These are phyloP conservation scores for Trametes elegans DNA, from an alignment of 768 basidiomycete genomes.

Conservation along the genomic window DNA sequence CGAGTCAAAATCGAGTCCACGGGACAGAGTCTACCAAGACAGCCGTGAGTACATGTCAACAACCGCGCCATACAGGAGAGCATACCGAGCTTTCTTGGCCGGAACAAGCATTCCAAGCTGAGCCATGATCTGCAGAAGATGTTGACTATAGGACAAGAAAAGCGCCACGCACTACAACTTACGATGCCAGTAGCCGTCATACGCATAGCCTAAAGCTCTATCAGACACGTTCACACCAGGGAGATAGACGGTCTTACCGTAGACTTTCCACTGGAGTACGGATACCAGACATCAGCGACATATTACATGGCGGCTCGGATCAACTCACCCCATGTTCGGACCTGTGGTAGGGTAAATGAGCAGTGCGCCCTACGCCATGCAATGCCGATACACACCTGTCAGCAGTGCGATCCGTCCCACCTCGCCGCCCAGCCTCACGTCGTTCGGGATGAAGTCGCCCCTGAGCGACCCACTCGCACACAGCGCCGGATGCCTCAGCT, in stretches of 20 bases:
- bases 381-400: constrained; percentile 53
- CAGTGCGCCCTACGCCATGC: not conserved
- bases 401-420: constrained; percentile 76
- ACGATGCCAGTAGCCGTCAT: constrained; percentile 96
- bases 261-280: constrained; percentile 61
- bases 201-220: constrained; percentile 63
- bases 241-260: constrained; percentile 42
- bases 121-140: constrained; percentile 68
- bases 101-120: constrained; percentile 96
- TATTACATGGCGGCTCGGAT: constrained; percentile 9
- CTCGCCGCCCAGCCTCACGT: constrained; percentile 80
- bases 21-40: constrained; percentile 64
- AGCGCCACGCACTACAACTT: too few species aligned
- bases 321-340: constrained; percentile 84
- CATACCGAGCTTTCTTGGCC: constrained; percentile 73
- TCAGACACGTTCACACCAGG: constrained; percentile 8
- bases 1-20: constrained; percentile 92
- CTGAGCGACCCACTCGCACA: constrained; percentile 58
- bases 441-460: constrained; percentile 86
- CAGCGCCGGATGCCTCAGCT: constrained; percentile 86
- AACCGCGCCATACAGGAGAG: not conserved
- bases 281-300: not conserved
- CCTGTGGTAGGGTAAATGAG: constrained; percentile 42
- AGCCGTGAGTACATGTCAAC: not conserved
- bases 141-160: too few species aligned